Conservation (phyloP, 371 early-diverging fungal species). For the Nematocida displodere region DNA sequence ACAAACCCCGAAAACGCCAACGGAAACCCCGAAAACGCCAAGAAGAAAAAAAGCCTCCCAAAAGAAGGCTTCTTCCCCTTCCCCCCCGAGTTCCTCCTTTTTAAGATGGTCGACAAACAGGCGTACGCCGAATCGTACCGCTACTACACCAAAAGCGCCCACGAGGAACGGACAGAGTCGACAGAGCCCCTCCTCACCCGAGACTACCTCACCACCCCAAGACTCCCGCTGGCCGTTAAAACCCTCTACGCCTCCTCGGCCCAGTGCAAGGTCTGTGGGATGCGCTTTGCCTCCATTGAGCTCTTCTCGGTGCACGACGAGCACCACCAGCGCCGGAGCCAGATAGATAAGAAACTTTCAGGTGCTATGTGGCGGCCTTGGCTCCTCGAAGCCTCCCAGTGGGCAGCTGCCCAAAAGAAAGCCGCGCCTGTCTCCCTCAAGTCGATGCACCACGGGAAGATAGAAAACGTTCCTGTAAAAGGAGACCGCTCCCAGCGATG, state of each 20-base stretch:
- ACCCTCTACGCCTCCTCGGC: constrained; percentile 11
- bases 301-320: constrained; percentile 17
- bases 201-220: constrained; percentile 13
- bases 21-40: not conserved
- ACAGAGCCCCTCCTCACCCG: not conserved
- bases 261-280: constrained; percentile 52
- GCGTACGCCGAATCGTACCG: constrained; percentile 1
- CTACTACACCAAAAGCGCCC: constrained; percentile 14
- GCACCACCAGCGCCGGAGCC: constrained; percentile 24
- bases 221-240: constrained; percentile 3
- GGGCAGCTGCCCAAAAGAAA: not conserved
- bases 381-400: constrained; percentile 2
- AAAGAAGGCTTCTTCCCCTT: constrained; percentile 9
- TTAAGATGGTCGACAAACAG: constrained; percentile 28
- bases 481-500: constrained; percentile 43
- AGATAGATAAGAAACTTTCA: not conserved
- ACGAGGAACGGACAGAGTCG: not conserved
- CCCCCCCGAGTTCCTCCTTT: constrained; percentile 36
- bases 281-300: constrained; percentile 26
- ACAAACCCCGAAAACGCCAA: not conserved
- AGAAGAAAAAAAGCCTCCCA: not conserved
- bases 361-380: constrained; percentile 13
- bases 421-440: constrained; percentile 7
- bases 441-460: not conserved
- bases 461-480: constrained; percentile 41